Evolutionary conservation across 441 rosid genomes (phyloP).

Genomic region (Pelargonium myrrhifolium): DNA sequence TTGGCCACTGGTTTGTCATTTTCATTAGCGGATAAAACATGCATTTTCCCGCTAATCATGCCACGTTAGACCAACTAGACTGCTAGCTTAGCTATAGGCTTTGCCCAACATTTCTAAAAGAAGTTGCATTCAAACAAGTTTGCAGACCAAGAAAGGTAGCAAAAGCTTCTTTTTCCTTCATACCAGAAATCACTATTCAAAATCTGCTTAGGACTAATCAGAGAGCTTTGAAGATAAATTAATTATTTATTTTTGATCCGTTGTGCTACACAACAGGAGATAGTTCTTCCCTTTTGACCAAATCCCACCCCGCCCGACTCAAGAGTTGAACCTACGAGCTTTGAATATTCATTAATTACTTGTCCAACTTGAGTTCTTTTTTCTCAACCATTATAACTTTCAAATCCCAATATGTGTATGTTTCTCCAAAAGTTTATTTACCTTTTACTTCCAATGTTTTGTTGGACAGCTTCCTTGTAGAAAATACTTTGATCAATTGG

Average conservation of each 20-base stretch:
- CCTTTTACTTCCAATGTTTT: background rate
- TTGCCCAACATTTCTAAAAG: background rate
- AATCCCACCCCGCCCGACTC: too few relatives aligned
- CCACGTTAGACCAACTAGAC: constrained; percentile 1
- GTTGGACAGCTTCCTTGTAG: background rate
- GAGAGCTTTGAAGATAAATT: too few relatives aligned
- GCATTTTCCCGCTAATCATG: background rate
- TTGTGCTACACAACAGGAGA: too few relatives aligned
- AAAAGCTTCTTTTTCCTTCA: background rate
- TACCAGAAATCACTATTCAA: background rate
- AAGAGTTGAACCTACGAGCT: too few relatives aligned
- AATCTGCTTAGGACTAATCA: background rate
- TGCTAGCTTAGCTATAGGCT: background rate
- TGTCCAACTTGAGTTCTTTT: too few relatives aligned
- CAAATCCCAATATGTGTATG: background rate
- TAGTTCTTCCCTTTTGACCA: too few relatives aligned
- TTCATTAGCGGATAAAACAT: background rate
- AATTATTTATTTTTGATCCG: too few relatives aligned
- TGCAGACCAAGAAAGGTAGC: constrained; percentile 1
- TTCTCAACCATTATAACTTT: too few relatives aligned
- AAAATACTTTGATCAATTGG: too few relatives aligned
- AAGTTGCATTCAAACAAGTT: constrained; percentile 7
- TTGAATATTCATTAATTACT: too few relatives aligned
- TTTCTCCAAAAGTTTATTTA: background rate
- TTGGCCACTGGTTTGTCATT: background rate